phyloP scores from a whole-genome alignment of 2,329 filamentous ascomycete species.

The Trichophyton equinum region DNA sequence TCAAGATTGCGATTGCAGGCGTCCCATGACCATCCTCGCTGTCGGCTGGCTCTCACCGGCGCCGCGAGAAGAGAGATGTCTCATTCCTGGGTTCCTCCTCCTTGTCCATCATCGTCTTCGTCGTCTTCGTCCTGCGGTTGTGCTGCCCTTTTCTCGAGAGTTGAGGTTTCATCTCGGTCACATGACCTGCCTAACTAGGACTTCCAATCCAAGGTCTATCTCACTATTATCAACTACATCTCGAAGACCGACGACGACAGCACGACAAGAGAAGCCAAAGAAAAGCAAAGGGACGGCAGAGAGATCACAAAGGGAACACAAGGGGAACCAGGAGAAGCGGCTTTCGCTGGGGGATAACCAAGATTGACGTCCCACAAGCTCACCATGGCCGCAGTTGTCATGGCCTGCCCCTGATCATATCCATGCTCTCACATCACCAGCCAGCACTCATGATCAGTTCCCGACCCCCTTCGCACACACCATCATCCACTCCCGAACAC shows the following conservation, averaged over 20 bases:
- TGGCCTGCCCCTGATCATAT: slow-evolving; percentile 1
- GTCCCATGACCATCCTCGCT: not conserved
- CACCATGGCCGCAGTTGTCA: not conserved
- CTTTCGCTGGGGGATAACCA: not conserved
- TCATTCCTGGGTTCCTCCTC: too few relatives aligned
- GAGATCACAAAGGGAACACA: not conserved
- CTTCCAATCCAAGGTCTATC: not conserved
- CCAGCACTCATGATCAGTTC: not conserved
- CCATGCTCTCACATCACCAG: not conserved
- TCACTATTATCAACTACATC: not conserved
- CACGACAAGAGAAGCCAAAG: not conserved
- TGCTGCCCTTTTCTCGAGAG: not conserved
- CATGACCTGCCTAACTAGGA: not conserved
- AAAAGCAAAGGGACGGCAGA: not conserved
- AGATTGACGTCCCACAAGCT: not conserved
- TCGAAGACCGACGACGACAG: not conserved
- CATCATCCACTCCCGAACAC: not conserved
- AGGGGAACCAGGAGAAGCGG: not conserved
- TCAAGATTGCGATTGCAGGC: not conserved
- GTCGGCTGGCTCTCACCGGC: not conserved
- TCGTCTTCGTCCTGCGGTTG: not conserved
- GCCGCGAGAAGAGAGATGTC: too few relatives aligned
- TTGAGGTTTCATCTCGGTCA: not conserved
- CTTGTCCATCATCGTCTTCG: not conserved
- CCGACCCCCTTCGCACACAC: not conserved